Evolutionary conservation across 1,284 basidiomycete species (phyloP), one percentile per base, ranked within the genome.

Genomic region (Cutaneotrichosporon curvatum): DNA sequence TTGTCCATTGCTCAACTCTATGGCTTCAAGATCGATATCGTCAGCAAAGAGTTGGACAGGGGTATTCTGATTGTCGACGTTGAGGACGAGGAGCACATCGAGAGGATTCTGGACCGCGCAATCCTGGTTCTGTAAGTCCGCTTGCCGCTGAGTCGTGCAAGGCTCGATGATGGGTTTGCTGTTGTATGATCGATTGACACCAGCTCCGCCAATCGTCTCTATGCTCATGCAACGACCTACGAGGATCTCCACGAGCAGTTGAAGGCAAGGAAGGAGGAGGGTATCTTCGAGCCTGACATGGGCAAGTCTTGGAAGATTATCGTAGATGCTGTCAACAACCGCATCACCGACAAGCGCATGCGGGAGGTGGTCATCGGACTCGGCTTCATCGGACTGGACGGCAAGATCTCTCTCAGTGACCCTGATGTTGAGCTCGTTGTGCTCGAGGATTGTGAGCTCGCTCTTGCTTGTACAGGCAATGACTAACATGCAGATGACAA

Each of bases 371-470:
- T 95, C 48, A 82, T 92, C 60, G 78, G 76, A 56, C 95, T 97
- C 67, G 73, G 78, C 1, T 96, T 89, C 68, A 90, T 49, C 6
- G 53, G 43, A 0, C 82, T 94, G 51, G 65, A 78, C 50, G 92
- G 92, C 5, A 79, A 79, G 55, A 89, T 96, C 57, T 81, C 86
- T 49, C 80, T 98, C 78, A 83, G 83, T 55, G 76, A 77, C 28
- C 87, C 95, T 0, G 80, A 91, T 31, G 78, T 92, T 28, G 79
- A 81, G 21, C 75, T 92, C 45, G 80, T 82, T 4, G 81, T 86
- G 32, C 87, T 87, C 53, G 94, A 98, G 74, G 95, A 98, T 74
- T 96, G 90, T 87, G 35, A 44, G 50, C n/a, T n/a, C n/a, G n/a
- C n/a, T n/a, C n/a, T n/a, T n/a, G n/a, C n/a, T n/a, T n/a, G n/a